These are phyloP conservation scores for Calonectria hongkongensis DNA, from an alignment of 2,329 filamentous ascomycete genomes.

Conservation along the genomic window DNA sequence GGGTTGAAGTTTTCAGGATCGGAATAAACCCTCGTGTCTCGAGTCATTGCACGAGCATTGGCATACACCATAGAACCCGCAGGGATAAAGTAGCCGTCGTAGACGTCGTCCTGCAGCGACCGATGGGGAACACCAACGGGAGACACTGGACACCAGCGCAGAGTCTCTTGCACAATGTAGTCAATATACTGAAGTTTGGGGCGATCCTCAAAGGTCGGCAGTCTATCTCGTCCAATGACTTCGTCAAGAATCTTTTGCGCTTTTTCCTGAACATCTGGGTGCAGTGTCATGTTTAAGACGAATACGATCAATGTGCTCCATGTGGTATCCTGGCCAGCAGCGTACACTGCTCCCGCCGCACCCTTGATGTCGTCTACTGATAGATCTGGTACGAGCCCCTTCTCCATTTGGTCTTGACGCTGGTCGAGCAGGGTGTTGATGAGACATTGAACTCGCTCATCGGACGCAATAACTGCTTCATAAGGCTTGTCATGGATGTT, in stretches of 20 bases:
- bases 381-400: conserved; percentile 57
- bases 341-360: conserved; percentile 34
- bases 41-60: conserved; percentile 37
- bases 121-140: conserved; percentile 39
- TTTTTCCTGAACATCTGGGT: conserved; percentile 62
- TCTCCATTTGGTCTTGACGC: conserved; percentile 49
- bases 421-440: conserved; percentile 55
- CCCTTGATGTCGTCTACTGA: conserved; percentile 45
- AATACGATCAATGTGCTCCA: conserved; percentile 60
- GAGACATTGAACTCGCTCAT: conserved; percentile 56
- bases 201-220: conserved; percentile 64
- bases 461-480: conserved; percentile 58
- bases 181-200: conserved; percentile 37
- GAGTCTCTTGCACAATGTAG: conserved; percentile 38
- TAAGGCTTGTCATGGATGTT: conserved; percentile 67
- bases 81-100: conserved; percentile 38
- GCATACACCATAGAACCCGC: conserved; percentile 37
- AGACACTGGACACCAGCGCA: conserved; percentile 36
- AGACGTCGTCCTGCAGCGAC: conserved; percentile 33
- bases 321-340: conserved; percentile 44
- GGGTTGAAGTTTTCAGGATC: conserved; percentile 32
- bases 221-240: conserved; percentile 63
- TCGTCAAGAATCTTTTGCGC: conserved; percentile 63
- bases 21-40: conserved; percentile 25
- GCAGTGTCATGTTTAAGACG: conserved; percentile 66